phyloP scores from a whole-genome alignment of 2,329 filamentous ascomycete species.

The Aspergillus alliaceus region DNA sequence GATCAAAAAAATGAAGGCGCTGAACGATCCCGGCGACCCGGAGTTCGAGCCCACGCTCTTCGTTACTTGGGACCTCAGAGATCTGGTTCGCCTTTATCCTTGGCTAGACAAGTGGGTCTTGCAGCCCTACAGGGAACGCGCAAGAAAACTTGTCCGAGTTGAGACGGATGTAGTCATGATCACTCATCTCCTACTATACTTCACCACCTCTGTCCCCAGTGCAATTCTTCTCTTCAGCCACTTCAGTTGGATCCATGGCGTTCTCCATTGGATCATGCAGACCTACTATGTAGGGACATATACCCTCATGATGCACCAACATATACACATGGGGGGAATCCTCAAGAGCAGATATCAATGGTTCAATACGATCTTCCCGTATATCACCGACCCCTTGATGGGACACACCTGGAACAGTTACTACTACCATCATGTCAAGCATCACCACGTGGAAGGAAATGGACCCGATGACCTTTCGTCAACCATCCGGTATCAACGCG shows the following conservation, averaged over 20 bases:
- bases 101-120: conserved; percentile 54
- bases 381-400: conserved; percentile 72
- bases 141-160: conserved; percentile 59
- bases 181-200: conserved; percentile 72
- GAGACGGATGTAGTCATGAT: conserved; percentile 76
- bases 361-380: conserved; percentile 69
- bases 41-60: conserved; percentile 59
- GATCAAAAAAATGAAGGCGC: conserved; percentile 46
- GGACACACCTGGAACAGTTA: conserved; percentile 85
- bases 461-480: conserved; percentile 74
- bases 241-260: conserved; percentile 68
- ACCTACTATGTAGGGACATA: conserved; percentile 70
- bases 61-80: conserved; percentile 51
- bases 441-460: conserved; percentile 80
- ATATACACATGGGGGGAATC: conserved; percentile 75
- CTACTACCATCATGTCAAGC: conserved; percentile 83
- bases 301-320: conserved; percentile 81
- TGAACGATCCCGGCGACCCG: conserved; percentile 51
- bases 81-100: conserved; percentile 41
- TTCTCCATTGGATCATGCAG: conserved; percentile 66
- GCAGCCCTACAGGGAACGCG: conserved; percentile 60
- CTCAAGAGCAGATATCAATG: conserved; percentile 55
- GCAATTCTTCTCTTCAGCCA: conserved; percentile 61
- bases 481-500: conserved; percentile 74
- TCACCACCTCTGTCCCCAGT: conserved; percentile 68